phyloP scores from a whole-genome alignment of 441 rosid genomes.

The Iberis amara region DNA sequence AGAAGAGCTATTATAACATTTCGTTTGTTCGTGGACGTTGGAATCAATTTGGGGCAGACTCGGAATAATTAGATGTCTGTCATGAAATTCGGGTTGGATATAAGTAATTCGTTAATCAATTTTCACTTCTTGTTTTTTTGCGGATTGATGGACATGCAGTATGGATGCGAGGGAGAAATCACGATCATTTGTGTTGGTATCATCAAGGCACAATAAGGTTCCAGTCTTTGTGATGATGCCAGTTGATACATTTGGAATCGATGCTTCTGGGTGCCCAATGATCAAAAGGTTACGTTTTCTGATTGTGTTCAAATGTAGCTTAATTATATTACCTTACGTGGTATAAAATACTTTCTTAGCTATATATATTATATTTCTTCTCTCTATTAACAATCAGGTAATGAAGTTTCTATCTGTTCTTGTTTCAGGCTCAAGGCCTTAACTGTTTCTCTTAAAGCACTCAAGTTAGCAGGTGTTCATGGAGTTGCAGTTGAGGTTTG shows the following conservation, averaged over 20 bases:
- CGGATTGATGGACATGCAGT: conserved; percentile 30
- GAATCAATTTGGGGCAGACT: conserved; percentile 9
- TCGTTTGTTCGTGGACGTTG: neutral
- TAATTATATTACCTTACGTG: conserved; percentile 19
- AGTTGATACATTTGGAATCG: conserved; percentile 41
- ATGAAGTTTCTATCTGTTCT: conserved; percentile 11
- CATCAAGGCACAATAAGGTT: conserved; percentile 52
- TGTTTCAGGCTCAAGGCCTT: conserved; percentile 59
- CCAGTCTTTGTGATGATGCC: conserved; percentile 62
- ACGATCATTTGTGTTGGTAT: conserved; percentile 41
- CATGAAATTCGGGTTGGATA: too few relatives aligned
- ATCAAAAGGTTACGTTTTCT: conserved; percentile 41
- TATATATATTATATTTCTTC: too few relatives aligned
- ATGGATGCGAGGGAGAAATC: conserved; percentile 62
- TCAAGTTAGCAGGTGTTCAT: conserved; percentile 61
- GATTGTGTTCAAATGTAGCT: conserved; percentile 7
- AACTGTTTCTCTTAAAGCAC: conserved; percentile 56
- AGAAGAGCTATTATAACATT: too few relatives aligned
- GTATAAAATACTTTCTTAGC: neutral
- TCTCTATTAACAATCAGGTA: neutral
- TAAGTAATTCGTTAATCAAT: too few relatives aligned
- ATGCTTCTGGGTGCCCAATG: conserved; percentile 47
- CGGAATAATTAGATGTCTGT: too few relatives aligned
- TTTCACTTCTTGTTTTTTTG: too few relatives aligned
- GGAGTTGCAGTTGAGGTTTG: conserved; percentile 67